phyloP scores from a whole-genome alignment of 2,329 filamentous ascomycete genomes.

The Botryotinia narcissicola region DNA sequence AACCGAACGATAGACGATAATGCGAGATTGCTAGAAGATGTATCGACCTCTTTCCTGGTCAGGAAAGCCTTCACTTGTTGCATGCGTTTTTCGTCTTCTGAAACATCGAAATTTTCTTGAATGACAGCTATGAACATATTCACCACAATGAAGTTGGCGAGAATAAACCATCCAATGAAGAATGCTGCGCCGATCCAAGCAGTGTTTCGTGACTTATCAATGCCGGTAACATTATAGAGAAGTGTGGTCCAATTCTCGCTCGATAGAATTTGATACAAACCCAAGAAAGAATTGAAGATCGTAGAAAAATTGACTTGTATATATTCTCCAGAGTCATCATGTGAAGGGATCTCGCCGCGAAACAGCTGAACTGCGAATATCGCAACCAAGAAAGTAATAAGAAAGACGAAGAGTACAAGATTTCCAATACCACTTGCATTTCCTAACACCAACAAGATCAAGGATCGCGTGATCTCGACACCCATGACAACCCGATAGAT shows the following conservation, averaged over 20 bases:
- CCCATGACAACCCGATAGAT: slow-evolving; percentile 90
- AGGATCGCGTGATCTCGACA: slow-evolving; percentile 78
- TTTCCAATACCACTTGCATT: slow-evolving; percentile 92
- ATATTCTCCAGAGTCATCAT: slow-evolving; percentile 59
- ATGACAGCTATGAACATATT: slow-evolving; percentile 99
- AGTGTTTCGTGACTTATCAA: slow-evolving; percentile 64
- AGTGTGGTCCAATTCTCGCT: slow-evolving; percentile 95
- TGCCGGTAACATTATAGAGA: slow-evolving; percentile 76
- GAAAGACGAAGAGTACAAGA: slow-evolving; percentile 91
- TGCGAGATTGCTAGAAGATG: slow-evolving; percentile 69
- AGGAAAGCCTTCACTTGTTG: slow-evolving; percentile 96
- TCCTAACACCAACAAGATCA: slow-evolving; percentile 84
- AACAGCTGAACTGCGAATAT: slow-evolving; percentile 94
- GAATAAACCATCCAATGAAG: slow-evolving; percentile 91
- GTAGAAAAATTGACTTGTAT: slow-evolving; percentile 77
- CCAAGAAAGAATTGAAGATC: slow-evolving; percentile 93
- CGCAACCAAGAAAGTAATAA: slow-evolving; percentile 89
- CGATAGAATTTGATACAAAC: slow-evolving; percentile 96
- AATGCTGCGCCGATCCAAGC: slow-evolving; percentile 92
- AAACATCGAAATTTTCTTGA: slow-evolving; percentile 98
- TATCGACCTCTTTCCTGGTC: slow-evolving; percentile 81
- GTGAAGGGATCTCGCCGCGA: slow-evolving; percentile 72
- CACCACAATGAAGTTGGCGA: slow-evolving; percentile 91
- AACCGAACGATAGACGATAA: slow-evolving; percentile 69
- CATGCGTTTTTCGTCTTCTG: slow-evolving; percentile 94